Percentiles rank a stretch among this genome's conserved stretches.
These are phyloP conservation scores for Erysimum cheiri DNA, from an alignment of 441 rosid species.

Conservation along the genomic window DNA sequence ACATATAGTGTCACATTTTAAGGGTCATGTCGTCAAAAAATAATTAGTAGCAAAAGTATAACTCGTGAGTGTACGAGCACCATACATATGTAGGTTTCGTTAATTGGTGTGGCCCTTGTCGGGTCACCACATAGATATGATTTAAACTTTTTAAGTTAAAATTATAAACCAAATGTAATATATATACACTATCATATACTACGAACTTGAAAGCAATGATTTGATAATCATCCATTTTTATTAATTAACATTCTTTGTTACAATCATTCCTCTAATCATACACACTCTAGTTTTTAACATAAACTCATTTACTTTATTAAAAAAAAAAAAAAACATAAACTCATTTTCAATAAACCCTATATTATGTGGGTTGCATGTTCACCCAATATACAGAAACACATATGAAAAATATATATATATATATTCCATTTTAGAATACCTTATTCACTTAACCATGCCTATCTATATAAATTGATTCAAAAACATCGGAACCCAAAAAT, in stretches of 20 bases:
- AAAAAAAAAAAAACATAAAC: neutral
- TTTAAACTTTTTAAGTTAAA: neutral
- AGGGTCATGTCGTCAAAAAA: conserved; percentile 24
- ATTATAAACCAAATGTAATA: too few relatives aligned
- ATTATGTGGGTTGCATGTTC: conserved; percentile 34
- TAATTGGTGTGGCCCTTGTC: conserved; percentile 35
- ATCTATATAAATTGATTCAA: neutral
- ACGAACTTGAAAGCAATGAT: conserved; percentile 29
- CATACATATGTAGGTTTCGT: conserved; percentile 13
- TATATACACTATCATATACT: too few relatives aligned
- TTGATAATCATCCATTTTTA: conserved; percentile 25
- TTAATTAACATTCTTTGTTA: conserved; percentile 2
- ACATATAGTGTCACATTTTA: conserved; percentile 24
- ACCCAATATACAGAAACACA: neutral
- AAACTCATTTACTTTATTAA: neutral
- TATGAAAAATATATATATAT: neutral
- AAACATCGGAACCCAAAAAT: neutral
- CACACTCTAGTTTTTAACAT: neutral
- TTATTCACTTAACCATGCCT: neutral
- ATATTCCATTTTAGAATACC: neutral
- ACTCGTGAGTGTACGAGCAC: conserved; percentile 42
- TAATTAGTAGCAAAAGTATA: conserved; percentile 28
- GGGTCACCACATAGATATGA: conserved; percentile 30
- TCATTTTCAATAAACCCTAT: neutral
- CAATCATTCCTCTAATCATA: conserved; percentile 36